Base-by-base conservation (phyloP, 2,329 filamentous ascomycete genomes). In the Mycogone perniciosa region DNA sequence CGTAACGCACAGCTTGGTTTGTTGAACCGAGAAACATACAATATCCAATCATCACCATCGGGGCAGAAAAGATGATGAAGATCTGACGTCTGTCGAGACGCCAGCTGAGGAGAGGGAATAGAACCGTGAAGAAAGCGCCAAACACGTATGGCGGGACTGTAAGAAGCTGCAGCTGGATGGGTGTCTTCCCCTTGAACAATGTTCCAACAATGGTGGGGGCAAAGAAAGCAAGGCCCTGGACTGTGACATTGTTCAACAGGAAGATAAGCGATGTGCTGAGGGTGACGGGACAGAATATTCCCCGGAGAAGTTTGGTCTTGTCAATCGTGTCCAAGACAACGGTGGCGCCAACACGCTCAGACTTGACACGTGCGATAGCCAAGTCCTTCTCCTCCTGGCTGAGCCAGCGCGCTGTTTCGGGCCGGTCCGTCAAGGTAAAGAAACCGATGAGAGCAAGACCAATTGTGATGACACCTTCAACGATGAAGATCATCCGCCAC, bases 81-180 rank as follows among this genome's bases (percentile, higher is more conserved):
- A 84, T 71, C 35, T 79, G 73, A 7, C 85, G 76, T 1, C 67
- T 68, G 60, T 88, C 82, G 50, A 76, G 69, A 9, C 77, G 75
- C 76, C 80, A 85, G 61, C 77, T 81, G 4, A 84, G 62, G 50
- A 77, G 79, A 0, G 84, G 82, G 45, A 87, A 69, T 0, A 82
- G 62, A 0, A 88, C 51, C 0, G 80, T 83, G 65, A 86, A 86
- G 63, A 87, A 80, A 0, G 76, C 84, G 0, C 85, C 85, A 0
- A 88, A 79, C 0, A 84, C 66, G 59, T 88, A 89, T 0, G 85
- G 85, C 0, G 85, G 86, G 0, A 88, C 85, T 0, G 84, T 88
- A 55, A 79, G 79, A 0, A 88, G 76, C 64, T 89, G 86, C 61
- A 87, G 81, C 1, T 75, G 76, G 10, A 88, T 71, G 2, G 81